These are phyloP conservation scores for Colletotrichum cereale DNA, from an alignment of 2,329 filamentous ascomycete species.

Conservation along the genomic window DNA sequence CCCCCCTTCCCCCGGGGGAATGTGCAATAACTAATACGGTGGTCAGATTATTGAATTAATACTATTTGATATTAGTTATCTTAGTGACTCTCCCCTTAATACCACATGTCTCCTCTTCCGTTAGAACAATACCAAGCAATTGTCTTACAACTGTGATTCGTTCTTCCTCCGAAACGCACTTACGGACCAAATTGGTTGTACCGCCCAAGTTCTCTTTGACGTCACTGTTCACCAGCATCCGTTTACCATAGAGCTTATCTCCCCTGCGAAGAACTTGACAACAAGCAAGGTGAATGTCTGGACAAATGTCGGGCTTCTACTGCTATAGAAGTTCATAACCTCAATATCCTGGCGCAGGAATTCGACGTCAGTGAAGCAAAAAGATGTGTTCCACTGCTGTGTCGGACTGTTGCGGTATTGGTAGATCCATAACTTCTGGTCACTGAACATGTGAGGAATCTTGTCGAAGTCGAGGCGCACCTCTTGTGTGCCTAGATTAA, in stretches of 20 bases:
- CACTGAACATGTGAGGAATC: conserved; percentile 56
- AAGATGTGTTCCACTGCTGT: conserved; percentile 69
- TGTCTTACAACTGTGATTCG: no score
- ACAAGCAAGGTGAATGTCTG: conserved; percentile 68
- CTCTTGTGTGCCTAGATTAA: conserved; percentile 67
- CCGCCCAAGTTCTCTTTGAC: conserved; percentile 68
- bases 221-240: conserved; percentile 62
- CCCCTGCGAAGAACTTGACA: conserved; percentile 64
- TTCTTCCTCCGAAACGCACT: conserved; percentile 64
- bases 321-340: conserved; percentile 70
- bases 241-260: conserved; percentile 60
- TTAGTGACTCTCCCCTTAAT: no score
- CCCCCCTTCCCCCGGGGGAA: no score
- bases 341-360: conserved; percentile 72
- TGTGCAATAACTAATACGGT: no score
- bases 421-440: conserved; percentile 71
- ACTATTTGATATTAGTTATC: no score
- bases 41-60: no score
- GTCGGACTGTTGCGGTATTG: conserved; percentile 63
- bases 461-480: conserved; percentile 65
- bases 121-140: no score
- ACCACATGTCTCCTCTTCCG: no score
- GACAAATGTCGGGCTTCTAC: conserved; percentile 60
- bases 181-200: conserved; percentile 60
- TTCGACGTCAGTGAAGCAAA: conserved; percentile 75